These are phyloP conservation scores for Russula dissimulans DNA, from an alignment of 768 basidiomycete genomes.

Conservation along the genomic window DNA sequence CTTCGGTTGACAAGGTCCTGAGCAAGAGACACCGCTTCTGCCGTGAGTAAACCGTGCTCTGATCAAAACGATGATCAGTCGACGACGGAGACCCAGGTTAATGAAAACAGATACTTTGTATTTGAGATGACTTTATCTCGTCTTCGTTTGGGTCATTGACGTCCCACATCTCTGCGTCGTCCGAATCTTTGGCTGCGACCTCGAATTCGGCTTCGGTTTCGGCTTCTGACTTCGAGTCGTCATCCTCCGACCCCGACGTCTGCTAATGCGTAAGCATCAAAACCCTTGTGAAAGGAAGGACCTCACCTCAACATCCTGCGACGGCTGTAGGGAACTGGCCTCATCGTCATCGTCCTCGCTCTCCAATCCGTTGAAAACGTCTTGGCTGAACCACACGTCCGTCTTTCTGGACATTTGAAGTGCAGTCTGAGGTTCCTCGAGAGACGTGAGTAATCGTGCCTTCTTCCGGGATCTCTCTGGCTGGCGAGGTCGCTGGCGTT, in stretches of 20 bases:
- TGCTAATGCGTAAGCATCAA: background rate
- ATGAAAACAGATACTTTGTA: constrained; percentile 45
- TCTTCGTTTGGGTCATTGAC: constrained; percentile 71
- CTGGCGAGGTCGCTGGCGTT: constrained; percentile 33
- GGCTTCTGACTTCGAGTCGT: constrained; percentile 35
- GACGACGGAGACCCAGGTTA: background rate
- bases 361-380: constrained; percentile 64
- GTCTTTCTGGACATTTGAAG: constrained; percentile 44
- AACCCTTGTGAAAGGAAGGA: background rate
- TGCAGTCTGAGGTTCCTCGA: constrained; percentile 31
- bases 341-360: constrained; percentile 24
- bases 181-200: constrained; percentile 52
- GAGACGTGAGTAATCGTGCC: constrained; percentile 40
- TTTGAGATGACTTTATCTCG: constrained; percentile 50
- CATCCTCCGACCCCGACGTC: background rate
- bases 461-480: constrained; percentile 37
- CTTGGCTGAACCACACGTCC: constrained; percentile 94
- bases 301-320: constrained; percentile 11
- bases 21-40: constrained; percentile 86
- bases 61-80: constrained; percentile 9
- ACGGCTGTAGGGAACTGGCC: constrained; percentile 21
- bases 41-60: constrained; percentile 80
- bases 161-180: constrained; percentile 66
- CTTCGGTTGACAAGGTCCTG: constrained; percentile 85
- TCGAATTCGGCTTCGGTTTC: constrained; percentile 69